A percentile compares a stretch with the other conserved stretches of the same genome.
Conservation (phyloP, 768 basidiomycete species). For the Tulasnella calospora region DNA sequence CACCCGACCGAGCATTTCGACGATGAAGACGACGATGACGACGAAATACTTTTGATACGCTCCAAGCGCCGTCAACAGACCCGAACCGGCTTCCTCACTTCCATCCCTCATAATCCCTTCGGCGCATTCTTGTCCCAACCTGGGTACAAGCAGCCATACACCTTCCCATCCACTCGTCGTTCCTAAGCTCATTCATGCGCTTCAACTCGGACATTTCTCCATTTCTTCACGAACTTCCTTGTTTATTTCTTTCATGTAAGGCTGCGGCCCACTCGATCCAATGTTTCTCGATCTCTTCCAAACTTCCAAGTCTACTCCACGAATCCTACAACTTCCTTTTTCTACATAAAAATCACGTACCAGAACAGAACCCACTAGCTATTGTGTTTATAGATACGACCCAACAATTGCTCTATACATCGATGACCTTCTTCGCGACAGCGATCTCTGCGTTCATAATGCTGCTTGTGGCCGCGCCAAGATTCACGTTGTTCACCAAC, state of each 20-base stretch:
- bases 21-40: not conserved
- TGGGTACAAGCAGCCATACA: not conserved
- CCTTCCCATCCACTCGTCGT: not conserved
- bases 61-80: not conserved
- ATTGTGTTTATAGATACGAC: not conserved
- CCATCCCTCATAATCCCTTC: not conserved
- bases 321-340: not conserved
- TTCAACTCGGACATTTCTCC: not conserved
- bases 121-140: not conserved
- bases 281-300: not conserved
- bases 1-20: not conserved
- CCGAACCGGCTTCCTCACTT: not conserved
- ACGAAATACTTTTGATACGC: not conserved
- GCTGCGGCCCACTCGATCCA: not conserved
- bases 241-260: not conserved
- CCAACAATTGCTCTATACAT: not conserved
- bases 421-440: conserved; percentile 58
- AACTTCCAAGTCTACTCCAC: not conserved
- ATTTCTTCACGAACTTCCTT: not conserved
- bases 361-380: not conserved
- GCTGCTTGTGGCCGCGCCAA: conserved; percentile 94
- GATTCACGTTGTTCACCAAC: conserved; percentile 86
- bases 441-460: conserved; percentile 98
- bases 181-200: not conserved
- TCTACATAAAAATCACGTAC: not conserved